Conservation (phyloP, 805 yeast genomes). For the Lachancea sp. region DNA sequence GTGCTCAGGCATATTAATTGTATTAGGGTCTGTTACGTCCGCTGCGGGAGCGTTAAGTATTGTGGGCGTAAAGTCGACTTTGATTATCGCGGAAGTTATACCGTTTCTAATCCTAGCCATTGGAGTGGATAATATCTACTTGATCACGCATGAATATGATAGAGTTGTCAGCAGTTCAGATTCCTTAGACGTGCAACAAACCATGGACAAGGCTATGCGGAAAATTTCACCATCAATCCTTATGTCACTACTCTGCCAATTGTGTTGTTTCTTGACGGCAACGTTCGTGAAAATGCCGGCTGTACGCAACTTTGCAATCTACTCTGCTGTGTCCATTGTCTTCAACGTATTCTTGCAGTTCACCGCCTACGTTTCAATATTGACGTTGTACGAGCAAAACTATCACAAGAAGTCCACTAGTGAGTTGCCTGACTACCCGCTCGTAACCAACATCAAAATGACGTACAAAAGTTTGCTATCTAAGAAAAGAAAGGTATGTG, state of each 20-base stretch:
- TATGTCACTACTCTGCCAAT: slow-evolving; percentile 69
- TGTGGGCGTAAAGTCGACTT: slow-evolving; percentile 76
- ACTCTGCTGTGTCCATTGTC: slow-evolving; percentile 79
- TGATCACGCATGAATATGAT: slow-evolving; percentile 74
- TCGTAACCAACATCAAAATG: slow-evolving; percentile 19
- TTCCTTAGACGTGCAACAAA: slow-evolving; percentile 45
- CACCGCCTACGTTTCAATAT: slow-evolving; percentile 70
- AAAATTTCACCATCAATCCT: slow-evolving; percentile 84
- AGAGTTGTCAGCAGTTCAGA: slow-evolving; percentile 44
- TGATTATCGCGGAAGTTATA: slow-evolving; percentile 93
- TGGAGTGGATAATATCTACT: slow-evolving; percentile 92
- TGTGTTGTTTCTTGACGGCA: slow-evolving; percentile 73
- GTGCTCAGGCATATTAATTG: slow-evolving; percentile 75
- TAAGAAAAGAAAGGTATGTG: slow-evolving; percentile 42
- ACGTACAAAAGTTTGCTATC: slow-evolving; percentile 58
- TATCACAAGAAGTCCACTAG: neutral
- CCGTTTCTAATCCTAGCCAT: slow-evolving; percentile 89
- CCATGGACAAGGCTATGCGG: slow-evolving; percentile 59
- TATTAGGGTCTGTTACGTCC: slow-evolving; percentile 69
- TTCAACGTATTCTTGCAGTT: slow-evolving; percentile 72
- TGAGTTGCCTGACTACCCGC: slow-evolving; percentile 10
- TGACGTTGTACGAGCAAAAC: slow-evolving; percentile 36
- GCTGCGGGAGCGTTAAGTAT: slow-evolving; percentile 77
- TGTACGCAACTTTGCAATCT: slow-evolving; percentile 85
- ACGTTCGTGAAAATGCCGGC: slow-evolving; percentile 91